Evolutionary conservation across 192 early-diverging fungal genomes (phyloP), one percentile per base, ranked within the genome.

Genomic region (Backusella tarrabulga): DNA sequence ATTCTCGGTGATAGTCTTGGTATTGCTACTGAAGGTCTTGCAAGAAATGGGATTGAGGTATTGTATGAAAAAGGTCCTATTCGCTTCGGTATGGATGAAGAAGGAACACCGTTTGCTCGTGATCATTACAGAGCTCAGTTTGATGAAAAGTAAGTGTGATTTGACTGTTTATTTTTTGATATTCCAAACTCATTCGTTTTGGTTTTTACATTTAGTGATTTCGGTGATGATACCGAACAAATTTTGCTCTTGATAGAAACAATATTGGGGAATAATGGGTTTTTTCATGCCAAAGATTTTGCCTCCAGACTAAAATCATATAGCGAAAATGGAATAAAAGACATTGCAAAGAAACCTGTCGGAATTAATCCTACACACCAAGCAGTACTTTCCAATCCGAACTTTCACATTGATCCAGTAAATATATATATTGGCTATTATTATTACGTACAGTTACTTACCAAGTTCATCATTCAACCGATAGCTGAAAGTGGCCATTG

Each of bases 1-100:
- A 90, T 88, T 26, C 68, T 91, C 3, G 90, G 89, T 6, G 91
- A 92, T 79, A 88, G 88, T 6, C 79, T 91, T 63, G 90, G 91
- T 17, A 73, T 92, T 7, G 84, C 91, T 0, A 88, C 90, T 11
- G 91, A 92, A 75, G 90, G 90, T 74, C 79, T 91, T 77, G 74
- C 84, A 34, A 86, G 84, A 71, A 34, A 68, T 50, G 46, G 82
- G 44, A 85, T 88, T 0, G 72, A 26, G 9, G n/a, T 68, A 60
- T 38, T 81, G 11, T 92, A 93, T 80, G 87, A 86, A 23, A 76
- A 80, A 32, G 88, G 88, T 1, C 89, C 89, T 26, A 89, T 92
- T 75, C 70, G 72, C 38, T 92, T 91, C 81, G 88, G 89, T 35
- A 72, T 70, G 11, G 86, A 87, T 4, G 80, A 85, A 70, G 86